Evolutionary conservation across 192 early-diverging fungal genomes (phyloP), one percentile per base, ranked within the genome.

Genomic region (Phlyctochytrium bullatum): DNA sequence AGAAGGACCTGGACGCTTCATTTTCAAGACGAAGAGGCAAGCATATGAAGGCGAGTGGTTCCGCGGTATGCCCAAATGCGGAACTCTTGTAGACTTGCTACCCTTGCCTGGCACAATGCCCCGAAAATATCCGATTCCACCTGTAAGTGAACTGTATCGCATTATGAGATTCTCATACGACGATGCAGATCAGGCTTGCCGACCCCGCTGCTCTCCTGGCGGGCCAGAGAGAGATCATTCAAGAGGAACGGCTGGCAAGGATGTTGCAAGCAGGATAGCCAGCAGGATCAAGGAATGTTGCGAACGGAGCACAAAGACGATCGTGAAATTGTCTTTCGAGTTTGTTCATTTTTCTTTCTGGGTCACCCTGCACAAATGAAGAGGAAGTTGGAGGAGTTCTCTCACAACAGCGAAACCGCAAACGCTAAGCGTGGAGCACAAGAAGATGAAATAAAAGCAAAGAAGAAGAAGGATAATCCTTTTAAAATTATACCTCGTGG

Each of bases 1-100:
- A 53, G 86, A 87, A 72, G 86, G 86, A 1, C 84, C 86, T 20
- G 86, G 86, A 28, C 73, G 73, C 36, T 87, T 78, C 59, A 79
- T 87, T 30, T 87, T 81, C 61, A 71, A 77, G 56, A 54, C 58
- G 20, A 83, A 86, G 50, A 66, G 84, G 31, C 86, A 86, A 60
- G 40, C 60, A 30, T 87, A 87, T 62, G 76, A 86, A 51, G 86
- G 86, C 6, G 81, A 87, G 61, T 87, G 86, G 86, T 68, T 73
- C 12, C 59, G 67, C 32, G 82, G 79, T 20, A 62, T 78, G 65
- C 84, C 86, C 23, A 81, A 82, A 56, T 87, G 83, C 66, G 86
- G 86, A 14, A 81, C 76, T 30, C 54, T 87, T 23, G 57, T 63
- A 10, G 82, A 87, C 61, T 62, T 87, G 51, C 71, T 74, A 25